Evolutionary conservation across 306 rosid species (phyloP).

Genomic region (Medicago truncatula): MtrunA17r5.0-ANR NC_053048.1:49329001-49329500

Average conservation of each 20-base stretch:
- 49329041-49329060: too few species aligned
- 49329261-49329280: too few species aligned
- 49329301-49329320: slow-evolving; percentile 43
- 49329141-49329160: too few species aligned
- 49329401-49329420: slow-evolving; percentile 54
- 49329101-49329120: too few species aligned
- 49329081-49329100: too few species aligned
- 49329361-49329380: slow-evolving; percentile 56
- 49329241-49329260: too few species aligned
- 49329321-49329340: slow-evolving; percentile 37
- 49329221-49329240: slow-evolving; percentile 36
- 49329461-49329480: slow-evolving; percentile 49
- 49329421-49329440: slow-evolving; percentile 12
- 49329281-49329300: slow-evolving; percentile 38
- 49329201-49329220: slow-evolving; percentile 29
- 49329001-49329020: slow-evolving; percentile 5
- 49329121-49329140: too few species aligned
- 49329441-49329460: slow-evolving; percentile 8
- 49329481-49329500: slow-evolving; percentile 75
- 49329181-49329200: too few species aligned
- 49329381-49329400: slow-evolving; percentile 43
- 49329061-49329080: too few species aligned
- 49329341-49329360: slow-evolving; percentile 69
- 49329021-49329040: too few species aligned
- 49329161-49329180: too few species aligned